Base-by-base conservation (phyloP, 2,329 filamentous ascomycete genomes). In the Diplocarpon rosae region DNA sequence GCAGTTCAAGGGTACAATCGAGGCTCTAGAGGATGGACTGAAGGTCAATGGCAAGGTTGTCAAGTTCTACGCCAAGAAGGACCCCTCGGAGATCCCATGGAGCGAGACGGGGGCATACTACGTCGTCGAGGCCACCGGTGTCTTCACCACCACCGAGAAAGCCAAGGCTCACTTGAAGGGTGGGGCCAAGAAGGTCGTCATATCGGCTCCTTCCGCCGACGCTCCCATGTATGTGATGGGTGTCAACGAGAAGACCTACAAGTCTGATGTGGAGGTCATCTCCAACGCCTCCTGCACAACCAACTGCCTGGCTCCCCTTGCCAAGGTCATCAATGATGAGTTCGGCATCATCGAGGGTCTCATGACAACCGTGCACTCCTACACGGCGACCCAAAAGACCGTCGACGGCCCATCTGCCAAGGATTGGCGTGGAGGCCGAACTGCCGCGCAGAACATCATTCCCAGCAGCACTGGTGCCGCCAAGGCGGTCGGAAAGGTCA, bases 151-250 rank as follows among this genome's bases (percentile, higher is more conserved):
- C 74, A 89, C 73, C 62, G 90, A 95, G 56, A 95, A 95, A 85
- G 90, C 90, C 67, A 78, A 76, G 64, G 85, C 85, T 61, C 90
- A 96, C 73, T 81, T 96, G 75, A 83, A 85, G 73, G 90, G 89
- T 67, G 90, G 90, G 69, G 90, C 90, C 69, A 95, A 95, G 86
- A 94, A 94, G 82, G 90, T 89, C 69, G 72, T 89, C 76, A 89
- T 90, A 78, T 92, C 85, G 59, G 85, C 86, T 64, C 86, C 86
- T 63, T 93, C 86, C 53, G 83, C 85, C 59, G 92, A 98, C 75
- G 92, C 92, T 65, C 90, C 90, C 67, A 98, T 98, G 92, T 98
- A 93, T 80, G 92, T 98, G 67, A 93, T 95, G 82, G 92, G 92
- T 68, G 92, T 98, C 75, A 98, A 96, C 80, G 76, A 96, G 73